phyloP scores from a whole-genome alignment of 768 basidiomycete species.

The Cyathus striatus region DNA sequence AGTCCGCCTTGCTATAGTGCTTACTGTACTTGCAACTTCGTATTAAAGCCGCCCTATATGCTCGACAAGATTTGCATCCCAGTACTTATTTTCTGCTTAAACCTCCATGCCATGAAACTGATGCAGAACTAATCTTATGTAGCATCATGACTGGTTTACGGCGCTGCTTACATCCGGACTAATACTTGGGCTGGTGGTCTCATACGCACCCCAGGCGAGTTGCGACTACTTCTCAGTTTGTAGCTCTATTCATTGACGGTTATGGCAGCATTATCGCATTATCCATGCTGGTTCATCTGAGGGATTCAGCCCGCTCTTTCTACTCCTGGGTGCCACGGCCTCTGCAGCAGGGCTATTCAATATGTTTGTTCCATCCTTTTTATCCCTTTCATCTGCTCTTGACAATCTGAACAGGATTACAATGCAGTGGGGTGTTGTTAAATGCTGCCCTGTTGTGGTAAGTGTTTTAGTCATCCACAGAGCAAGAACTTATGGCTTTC shows the following conservation, averaged over 20 bases:
- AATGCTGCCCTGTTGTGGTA: slow-evolving; percentile 77
- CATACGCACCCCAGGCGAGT: slow-evolving; percentile 79
- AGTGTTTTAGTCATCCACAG: slow-evolving; percentile 19
- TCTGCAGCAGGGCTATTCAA: slow-evolving; percentile 82
- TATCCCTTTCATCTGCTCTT: not conserved
- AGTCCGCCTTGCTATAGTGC: too few relatives aligned
- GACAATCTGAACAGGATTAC: slow-evolving; percentile 58
- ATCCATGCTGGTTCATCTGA: slow-evolving; percentile 74
- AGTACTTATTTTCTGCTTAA: too few relatives aligned
- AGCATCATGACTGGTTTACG: slow-evolving; percentile 74
- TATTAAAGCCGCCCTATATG: too few relatives aligned
- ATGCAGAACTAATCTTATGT: not conserved
- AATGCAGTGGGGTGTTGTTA: slow-evolving; percentile 78
- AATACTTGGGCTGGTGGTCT: slow-evolving; percentile 68
- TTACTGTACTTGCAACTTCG: too few relatives aligned
- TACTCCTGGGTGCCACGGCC: slow-evolving; percentile 84
- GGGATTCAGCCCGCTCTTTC: slow-evolving; percentile 89
- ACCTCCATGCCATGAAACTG: too few relatives aligned
- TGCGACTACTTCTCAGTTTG: not conserved
- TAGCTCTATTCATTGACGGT: slow-evolving; percentile 1
- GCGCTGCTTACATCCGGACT: slow-evolving; percentile 62
- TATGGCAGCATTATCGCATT: slow-evolving; percentile 68
- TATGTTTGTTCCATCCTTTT: slow-evolving; percentile 46
- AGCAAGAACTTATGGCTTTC: not conserved
- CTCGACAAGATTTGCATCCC: too few relatives aligned